A percentile compares a stretch with the other conserved stretches of the same genome.
Evolutionary conservation across 2,329 filamentous ascomycete genomes (phyloP).

Genomic region (Ophiostoma angusticollis): DNA sequence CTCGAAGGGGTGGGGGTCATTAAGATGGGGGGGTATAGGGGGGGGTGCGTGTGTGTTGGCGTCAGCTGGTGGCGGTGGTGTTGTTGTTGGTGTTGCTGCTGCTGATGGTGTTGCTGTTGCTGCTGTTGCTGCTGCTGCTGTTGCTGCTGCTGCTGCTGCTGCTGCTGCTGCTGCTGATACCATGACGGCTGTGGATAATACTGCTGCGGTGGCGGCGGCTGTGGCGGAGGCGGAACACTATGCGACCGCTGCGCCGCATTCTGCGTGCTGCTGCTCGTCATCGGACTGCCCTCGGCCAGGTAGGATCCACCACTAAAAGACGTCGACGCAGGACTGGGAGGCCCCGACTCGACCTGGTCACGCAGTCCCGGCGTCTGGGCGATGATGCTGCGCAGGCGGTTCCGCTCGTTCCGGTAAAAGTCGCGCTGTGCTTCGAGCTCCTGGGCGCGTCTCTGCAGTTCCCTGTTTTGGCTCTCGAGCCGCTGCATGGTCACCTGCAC

Average conservation of each 20-base stretch:
- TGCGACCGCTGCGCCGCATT: not conserved
- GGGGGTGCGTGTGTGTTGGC: not conserved
- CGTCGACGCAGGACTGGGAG: conserved; percentile 34
- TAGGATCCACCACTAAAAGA: conserved; percentile 22
- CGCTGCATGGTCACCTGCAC: conserved; percentile 55
- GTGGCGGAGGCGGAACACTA: not conserved
- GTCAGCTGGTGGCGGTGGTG: not conserved
- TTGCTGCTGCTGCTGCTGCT: not conserved
- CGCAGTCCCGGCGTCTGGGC: conserved; percentile 44
- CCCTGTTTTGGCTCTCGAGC: conserved; percentile 54
- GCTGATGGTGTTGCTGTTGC: conserved; percentile 2
- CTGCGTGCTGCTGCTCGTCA: conserved; percentile 8
- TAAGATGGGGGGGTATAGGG: conserved; percentile 6
- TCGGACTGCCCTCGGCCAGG: conserved; percentile 25
- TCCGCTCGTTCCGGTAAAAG: conserved; percentile 60
- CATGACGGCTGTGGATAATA: conserved; percentile 2
- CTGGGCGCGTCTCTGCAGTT: conserved; percentile 43
- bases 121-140: conserved; percentile 1
- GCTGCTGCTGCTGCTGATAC: conserved; percentile 1
- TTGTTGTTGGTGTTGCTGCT: conserved; percentile 2
- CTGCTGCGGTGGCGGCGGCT: conserved; percentile 8
- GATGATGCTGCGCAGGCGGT: conserved; percentile 57
- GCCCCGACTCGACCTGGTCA: conserved; percentile 37
- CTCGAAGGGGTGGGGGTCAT: conserved; percentile 4
- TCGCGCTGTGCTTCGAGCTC: conserved; percentile 51